phyloP scores from a whole-genome alignment of 306 rosid genomes.

The Castanea mollissima region DNA sequence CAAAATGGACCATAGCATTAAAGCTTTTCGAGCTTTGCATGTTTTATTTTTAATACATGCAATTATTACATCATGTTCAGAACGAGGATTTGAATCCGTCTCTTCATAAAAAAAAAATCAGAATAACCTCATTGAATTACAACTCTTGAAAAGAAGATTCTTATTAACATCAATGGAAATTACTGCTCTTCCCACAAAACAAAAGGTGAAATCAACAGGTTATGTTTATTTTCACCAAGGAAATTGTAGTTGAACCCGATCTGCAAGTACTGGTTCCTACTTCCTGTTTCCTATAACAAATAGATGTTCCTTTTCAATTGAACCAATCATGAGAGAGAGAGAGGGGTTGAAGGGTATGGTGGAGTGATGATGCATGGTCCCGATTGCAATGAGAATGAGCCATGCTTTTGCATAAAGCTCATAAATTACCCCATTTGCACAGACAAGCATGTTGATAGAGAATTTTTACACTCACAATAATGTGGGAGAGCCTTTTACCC shows the following conservation, averaged over 20 bases:
- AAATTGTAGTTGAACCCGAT: constrained; percentile 10
- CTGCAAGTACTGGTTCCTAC: background rate
- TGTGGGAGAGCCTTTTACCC: constrained; percentile 18
- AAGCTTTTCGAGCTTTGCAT: constrained; percentile 21
- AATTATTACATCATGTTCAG: too few species aligned
- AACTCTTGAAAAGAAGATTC: background rate
- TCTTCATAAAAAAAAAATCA: too few species aligned
- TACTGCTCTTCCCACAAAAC: background rate
- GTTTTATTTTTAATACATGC: background rate
- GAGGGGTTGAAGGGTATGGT: background rate
- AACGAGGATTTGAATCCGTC: too few species aligned
- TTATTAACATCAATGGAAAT: background rate
- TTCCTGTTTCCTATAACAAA: background rate
- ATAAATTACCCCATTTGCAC: constrained; percentile 30
- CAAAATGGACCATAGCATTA: constrained; percentile 33
- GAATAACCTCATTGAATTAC: too few species aligned
- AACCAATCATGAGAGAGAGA: constrained; percentile 26
- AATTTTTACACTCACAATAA: constrained; percentile 27
- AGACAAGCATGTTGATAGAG: constrained; percentile 63
- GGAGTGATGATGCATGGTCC: constrained; percentile 49
- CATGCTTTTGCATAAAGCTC: constrained; percentile 22
- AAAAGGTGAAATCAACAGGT: background rate
- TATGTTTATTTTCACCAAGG: background rate
- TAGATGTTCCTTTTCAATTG: background rate
- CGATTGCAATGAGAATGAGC: constrained; percentile 17